Evolutionary conservation across 1,284 basidiomycete species (phyloP), one percentile per base, ranked within the genome.

Genomic region (Gymnopus androsaceus): DNA sequence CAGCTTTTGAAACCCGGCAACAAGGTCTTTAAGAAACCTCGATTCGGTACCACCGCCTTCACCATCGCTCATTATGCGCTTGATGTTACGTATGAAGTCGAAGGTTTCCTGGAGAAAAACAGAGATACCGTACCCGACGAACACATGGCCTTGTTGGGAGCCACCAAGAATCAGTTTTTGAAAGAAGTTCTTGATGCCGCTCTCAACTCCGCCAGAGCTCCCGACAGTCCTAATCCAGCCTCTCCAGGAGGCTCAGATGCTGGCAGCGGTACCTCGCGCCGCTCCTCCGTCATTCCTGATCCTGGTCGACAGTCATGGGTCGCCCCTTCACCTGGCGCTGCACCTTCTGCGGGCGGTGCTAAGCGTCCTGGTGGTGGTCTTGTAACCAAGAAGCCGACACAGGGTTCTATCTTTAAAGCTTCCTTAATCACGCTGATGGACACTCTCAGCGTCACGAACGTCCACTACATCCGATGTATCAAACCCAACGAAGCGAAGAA

Each of bases 401-500:
- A 99, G 58, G 97, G 97, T 21, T 96, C 94, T 5, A 99, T 99
- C 69, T 99, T 99, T 84, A 99, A 99, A 72, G 86, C 89, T 4
- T 98, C 95, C 0, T 76, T 99, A 46, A 90, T 94, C 69, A 91
- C 87, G 52, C 79, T 99, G 45, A 99, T 99, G 96, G 93, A 96
- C 49, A 99, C 97, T 1, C 90, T 99, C 64, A 92, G 94, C 66
- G 89, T 93, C 60, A 99, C 97, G 21, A 98, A 99, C 66, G 97
- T 98, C 1, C 97, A 99, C 71, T 99, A 99, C 70, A 99, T 99
- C 66, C 88, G 97, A 53, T 99, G 97, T 73, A 99, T 99, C 80
- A 99, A 99, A 73, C 97, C 97, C 1, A 99, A 99, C 71, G 97
- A 99, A 68, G 82, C 85, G 60, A 99, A 99, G 76, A 85, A 82